These are phyloP conservation scores for Earliella scabrosa DNA, from an alignment of 1,284 basidiomycete genomes.

Conservation along the genomic window DNA sequence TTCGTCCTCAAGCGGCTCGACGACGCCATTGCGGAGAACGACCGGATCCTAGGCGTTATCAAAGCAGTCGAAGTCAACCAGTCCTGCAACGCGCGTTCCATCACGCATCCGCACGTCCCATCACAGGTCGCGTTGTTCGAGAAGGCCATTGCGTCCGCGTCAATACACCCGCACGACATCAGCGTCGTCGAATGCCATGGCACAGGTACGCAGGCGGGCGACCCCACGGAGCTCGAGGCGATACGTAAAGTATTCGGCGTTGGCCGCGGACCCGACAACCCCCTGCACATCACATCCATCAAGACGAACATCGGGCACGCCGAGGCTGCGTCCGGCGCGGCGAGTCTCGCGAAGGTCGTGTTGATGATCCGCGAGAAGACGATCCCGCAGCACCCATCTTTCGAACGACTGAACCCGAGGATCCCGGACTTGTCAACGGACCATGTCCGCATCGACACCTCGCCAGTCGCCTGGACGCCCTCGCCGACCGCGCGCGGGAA, in stretches of 20 bases:
- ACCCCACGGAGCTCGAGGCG: conserved; percentile 65
- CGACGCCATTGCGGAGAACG: conserved; percentile 66
- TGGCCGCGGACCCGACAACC: conserved; percentile 46
- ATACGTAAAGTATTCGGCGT: conserved; percentile 59
- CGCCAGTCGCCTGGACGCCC: conserved; percentile 44
- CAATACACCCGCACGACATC: conserved; percentile 50
- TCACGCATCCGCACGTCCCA: conserved; percentile 70
- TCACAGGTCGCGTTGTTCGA: conserved; percentile 61
- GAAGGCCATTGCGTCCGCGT: conserved; percentile 49
- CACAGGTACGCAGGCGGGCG: conserved; percentile 69
- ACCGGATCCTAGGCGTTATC: conserved; percentile 69
- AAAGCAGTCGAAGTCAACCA: conserved; percentile 73
- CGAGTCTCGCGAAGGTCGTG: conserved; percentile 70
- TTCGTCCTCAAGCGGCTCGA: conserved; percentile 74
- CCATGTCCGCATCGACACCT: conserved; percentile 52
- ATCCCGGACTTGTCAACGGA: conserved; percentile 55
- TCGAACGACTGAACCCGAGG: conserved; percentile 58
- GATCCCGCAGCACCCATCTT: conserved; percentile 65
- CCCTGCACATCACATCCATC: conserved; percentile 66
- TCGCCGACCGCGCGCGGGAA: conserved; percentile 26
- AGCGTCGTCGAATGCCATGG: conserved; percentile 75
- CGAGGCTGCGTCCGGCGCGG: conserved; percentile 75
- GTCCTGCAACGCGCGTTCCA: conserved; percentile 63
- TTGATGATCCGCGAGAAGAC: conserved; percentile 62
- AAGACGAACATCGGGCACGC: conserved; percentile 78